Evolutionary conservation across 192 early-diverging fungal genomes (phyloP).

Genomic region (Chytriomyces hyalinus): DNA sequence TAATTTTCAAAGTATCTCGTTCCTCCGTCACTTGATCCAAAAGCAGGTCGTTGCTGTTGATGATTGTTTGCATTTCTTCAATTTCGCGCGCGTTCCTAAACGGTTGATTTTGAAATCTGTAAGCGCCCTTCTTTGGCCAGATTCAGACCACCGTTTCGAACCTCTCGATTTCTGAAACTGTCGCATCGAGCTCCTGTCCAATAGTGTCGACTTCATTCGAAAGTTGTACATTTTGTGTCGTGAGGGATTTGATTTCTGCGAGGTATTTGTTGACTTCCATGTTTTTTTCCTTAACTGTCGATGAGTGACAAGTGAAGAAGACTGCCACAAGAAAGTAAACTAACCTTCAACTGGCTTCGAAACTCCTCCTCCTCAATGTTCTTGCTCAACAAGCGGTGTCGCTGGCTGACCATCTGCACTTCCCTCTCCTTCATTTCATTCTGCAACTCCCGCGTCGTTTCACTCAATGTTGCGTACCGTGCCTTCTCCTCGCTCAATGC

Average conservation of each 20-base stretch:
- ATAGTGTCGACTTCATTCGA: conserved; percentile 49
- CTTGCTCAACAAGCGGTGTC: conserved; percentile 47
- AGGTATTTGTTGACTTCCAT: conserved; percentile 52
- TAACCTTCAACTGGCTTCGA: conserved; percentile 45
- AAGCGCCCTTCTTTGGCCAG: neutral
- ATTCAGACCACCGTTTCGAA: conserved; percentile 11
- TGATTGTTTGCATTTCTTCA: conserved; percentile 34
- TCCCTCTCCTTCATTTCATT: conserved; percentile 50
- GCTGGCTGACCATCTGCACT: conserved; percentile 49
- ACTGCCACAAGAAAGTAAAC: neutral
- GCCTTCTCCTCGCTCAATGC: conserved; percentile 46
- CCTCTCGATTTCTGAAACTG: conserved; percentile 59
- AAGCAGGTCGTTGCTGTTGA: conserved; percentile 39
- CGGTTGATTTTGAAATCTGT: neutral
- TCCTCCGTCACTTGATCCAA: conserved; percentile 56
- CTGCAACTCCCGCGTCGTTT: conserved; percentile 43
- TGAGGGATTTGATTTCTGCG: conserved; percentile 51
- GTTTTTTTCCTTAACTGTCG: conserved; percentile 54
- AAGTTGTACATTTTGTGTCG: conserved; percentile 47
- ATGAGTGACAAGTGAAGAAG: neutral
- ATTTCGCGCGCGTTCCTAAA: conserved; percentile 48
- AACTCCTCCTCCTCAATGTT: conserved; percentile 55
- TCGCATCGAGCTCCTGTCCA: conserved; percentile 56
- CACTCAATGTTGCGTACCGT: conserved; percentile 31
- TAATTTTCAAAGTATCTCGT: conserved; percentile 46